These are phyloP conservation scores for Iris macrosiphon DNA, from an alignment of 106 monocot species.

Conservation along the genomic window DNA sequence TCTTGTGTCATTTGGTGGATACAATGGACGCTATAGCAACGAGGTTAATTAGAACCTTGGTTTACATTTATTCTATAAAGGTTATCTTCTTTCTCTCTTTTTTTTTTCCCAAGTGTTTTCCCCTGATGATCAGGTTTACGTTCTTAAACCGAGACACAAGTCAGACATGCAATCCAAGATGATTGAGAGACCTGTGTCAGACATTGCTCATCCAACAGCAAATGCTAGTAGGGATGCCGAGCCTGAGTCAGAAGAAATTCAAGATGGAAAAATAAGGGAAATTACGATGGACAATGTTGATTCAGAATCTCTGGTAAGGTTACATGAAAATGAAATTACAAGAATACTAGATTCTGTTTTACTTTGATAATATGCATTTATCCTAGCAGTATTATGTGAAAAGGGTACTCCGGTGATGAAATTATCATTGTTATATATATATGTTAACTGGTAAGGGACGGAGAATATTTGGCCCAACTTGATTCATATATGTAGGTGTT, in stretches of 20 bases:
- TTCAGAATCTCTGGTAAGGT: conserved; percentile 29
- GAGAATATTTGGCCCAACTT: no score
- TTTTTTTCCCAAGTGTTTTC: neutral
- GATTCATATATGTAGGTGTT: no score
- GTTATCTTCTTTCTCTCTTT: neutral
- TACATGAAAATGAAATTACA: neutral
- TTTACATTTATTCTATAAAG: neutral
- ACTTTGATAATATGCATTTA: no score
- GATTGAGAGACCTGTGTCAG: conserved; percentile 36
- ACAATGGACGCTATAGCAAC: conserved; percentile 60
- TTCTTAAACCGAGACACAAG: conserved; percentile 72
- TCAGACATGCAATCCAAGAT: conserved; percentile 35
- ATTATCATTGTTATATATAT: no score
- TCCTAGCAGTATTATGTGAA: no score
- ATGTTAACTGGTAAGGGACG: no score
- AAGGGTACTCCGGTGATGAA: no score
- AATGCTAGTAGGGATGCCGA: conserved; percentile 39
- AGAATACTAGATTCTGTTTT: no score
- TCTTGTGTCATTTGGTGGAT: conserved; percentile 63
- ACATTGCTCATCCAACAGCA: conserved; percentile 29
- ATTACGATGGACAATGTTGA: conserved; percentile 49
- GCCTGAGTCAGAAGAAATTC: conserved; percentile 46
- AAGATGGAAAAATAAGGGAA: conserved; percentile 60
- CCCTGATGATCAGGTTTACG: conserved; percentile 45
- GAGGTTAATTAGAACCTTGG: conserved; percentile 21